Conservation (phyloP, 345 rosid species). For the Eucalyptus pumila region DNA sequence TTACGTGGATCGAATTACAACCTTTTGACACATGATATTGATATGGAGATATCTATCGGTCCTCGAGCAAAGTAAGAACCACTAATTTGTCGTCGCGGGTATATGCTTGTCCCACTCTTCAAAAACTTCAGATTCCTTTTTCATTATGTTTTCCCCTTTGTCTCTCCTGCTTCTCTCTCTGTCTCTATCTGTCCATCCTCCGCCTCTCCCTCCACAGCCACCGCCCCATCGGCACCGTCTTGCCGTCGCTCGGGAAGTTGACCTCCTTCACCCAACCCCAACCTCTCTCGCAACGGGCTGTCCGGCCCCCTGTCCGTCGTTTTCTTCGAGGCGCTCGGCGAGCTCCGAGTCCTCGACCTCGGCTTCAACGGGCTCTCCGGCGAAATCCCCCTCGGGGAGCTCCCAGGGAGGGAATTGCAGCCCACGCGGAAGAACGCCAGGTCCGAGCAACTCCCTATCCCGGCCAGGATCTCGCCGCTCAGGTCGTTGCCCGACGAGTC, state of each 20-base stretch:
- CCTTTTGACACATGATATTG: no score
- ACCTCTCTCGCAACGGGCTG: constrained; percentile 51
- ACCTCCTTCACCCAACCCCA: not conserved
- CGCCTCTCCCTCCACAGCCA: not conserved
- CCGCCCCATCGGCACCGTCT: not conserved
- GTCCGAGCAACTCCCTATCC: constrained; percentile 33
- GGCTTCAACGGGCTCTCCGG: constrained; percentile 52
- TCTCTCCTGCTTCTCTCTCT: not conserved
- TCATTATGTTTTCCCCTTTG: not conserved
- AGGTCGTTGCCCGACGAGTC: constrained; percentile 66
- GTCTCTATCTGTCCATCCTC: not conserved
- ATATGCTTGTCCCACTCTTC: not conserved
- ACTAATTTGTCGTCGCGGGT: not conserved
- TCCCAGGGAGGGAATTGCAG: constrained; percentile 12
- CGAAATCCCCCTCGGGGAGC: constrained; percentile 13
- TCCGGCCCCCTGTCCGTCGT: constrained; percentile 34
- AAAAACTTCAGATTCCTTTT: not conserved
- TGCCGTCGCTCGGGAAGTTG: not conserved
- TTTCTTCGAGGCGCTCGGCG: constrained; percentile 30
- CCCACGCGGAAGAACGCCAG: constrained; percentile 40
- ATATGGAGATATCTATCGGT: not conserved
- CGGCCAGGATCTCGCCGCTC: constrained; percentile 21
- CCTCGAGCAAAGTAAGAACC: not conserved
- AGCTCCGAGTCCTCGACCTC: constrained; percentile 49
- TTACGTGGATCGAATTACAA: no score